Conservation (phyloP, 2,329 filamentous ascomycete genomes). For the Verticillium albo-atrum region DNA sequence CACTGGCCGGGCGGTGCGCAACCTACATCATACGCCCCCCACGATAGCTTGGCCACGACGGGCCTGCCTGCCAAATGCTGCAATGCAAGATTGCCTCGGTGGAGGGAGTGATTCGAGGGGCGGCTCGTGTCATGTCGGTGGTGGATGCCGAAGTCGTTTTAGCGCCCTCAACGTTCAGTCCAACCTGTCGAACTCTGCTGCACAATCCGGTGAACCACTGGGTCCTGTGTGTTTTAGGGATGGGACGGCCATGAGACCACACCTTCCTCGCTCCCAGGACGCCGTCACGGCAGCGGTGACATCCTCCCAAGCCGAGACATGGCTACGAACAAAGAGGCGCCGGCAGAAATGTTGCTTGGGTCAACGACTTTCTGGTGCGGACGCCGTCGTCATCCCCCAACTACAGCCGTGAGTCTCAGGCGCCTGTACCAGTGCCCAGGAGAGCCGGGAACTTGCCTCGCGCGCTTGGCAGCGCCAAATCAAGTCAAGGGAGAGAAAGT, state of each 20-base stretch:
- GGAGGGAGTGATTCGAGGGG: background rate
- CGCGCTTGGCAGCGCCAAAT: background rate
- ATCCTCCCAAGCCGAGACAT: background rate
- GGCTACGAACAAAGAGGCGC: background rate
- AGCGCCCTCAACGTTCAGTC: constrained; percentile 2
- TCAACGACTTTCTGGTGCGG: background rate
- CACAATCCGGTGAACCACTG: background rate
- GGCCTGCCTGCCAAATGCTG: background rate
- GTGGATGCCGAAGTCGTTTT: constrained; percentile 10
- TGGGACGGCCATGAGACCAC: background rate
- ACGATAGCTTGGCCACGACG: background rate
- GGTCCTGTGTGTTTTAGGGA: background rate
- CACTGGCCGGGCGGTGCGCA: background rate
- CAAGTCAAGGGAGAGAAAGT: background rate
- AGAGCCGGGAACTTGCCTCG: background rate
- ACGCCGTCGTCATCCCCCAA: background rate
- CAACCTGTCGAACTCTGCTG: constrained; percentile 1
- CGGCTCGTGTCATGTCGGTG: constrained; percentile 6
- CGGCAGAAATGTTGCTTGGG: background rate
- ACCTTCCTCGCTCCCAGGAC: background rate
- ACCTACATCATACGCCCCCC: background rate
- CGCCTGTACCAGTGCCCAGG: background rate
- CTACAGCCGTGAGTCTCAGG: background rate
- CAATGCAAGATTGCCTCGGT: background rate
- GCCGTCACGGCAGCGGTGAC: background rate